Conservation (phyloP, 257 asterid genomes). For the Thymus mandschuricus region DNA sequence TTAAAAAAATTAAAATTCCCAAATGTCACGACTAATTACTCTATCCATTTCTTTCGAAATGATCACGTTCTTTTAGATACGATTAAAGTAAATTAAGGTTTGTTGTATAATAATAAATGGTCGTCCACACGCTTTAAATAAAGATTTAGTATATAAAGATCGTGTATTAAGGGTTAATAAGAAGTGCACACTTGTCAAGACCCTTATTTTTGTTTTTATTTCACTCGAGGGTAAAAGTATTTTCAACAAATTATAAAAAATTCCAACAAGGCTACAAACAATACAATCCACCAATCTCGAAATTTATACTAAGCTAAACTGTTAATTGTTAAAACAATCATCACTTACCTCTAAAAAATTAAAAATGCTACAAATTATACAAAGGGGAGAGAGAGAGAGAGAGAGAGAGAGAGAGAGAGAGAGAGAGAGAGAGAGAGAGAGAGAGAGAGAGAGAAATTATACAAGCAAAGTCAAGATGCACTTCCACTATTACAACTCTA, state of each 20-base stretch:
- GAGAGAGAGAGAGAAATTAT: conserved; percentile 22
- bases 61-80: no score
- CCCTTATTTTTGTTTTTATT: background rate
- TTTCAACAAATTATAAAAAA: background rate
- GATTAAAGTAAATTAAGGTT: no score
- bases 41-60: no score
- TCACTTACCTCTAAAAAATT: conserved; percentile 17
- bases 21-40: no score
- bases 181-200: background rate
- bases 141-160: no score
- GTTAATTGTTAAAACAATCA: conserved; percentile 15
- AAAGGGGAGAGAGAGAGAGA: background rate
- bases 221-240: background rate
- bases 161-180: no score
- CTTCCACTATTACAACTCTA: conserved; percentile 19
- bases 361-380: conserved; percentile 43
- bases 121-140: no score
- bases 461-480: conserved; percentile 36
- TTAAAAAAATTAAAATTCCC: no score
- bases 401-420: background rate
- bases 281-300: conserved; percentile 30
- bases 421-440: background rate
- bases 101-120: no score
- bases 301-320: conserved; percentile 30
- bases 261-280: conserved; percentile 10